Evolutionary conservation across 2,329 filamentous ascomycete species (phyloP).

Genomic region (Ascochyta pisi): DNA sequence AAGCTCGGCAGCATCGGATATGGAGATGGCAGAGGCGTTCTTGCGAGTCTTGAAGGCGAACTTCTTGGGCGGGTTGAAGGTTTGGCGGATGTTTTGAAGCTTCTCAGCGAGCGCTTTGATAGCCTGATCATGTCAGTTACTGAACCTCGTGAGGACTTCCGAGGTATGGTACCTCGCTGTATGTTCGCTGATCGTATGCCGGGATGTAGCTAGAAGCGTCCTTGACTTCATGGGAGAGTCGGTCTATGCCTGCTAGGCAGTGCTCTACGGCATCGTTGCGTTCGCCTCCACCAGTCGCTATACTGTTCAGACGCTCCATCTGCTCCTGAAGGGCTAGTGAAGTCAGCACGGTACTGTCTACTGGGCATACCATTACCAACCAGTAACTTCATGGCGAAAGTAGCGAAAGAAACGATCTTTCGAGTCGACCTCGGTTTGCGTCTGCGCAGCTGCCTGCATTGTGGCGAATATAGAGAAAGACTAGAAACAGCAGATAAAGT

Average conservation of each 20-base stretch:
- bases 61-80: conserved; percentile 73
- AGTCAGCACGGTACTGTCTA: conserved; percentile 7
- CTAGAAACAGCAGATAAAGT: background rate
- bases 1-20: conserved; percentile 63
- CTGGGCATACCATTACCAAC: conserved; percentile 53
- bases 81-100: conserved; percentile 72
- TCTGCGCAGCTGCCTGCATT: conserved; percentile 21
- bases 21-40: conserved; percentile 61
- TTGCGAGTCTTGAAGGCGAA: conserved; percentile 78
- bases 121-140: conserved; percentile 58
- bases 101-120: conserved; percentile 83
- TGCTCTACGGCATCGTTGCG: conserved; percentile 82
- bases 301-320: conserved; percentile 71
- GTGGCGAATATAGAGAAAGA: background rate
- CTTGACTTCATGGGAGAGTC: conserved; percentile 81
- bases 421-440: conserved; percentile 45
- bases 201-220: conserved; percentile 84
- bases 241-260: conserved; percentile 78
- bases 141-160: background rate
- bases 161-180: conserved; percentile 68
- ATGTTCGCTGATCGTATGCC: conserved; percentile 87
- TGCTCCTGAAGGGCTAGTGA: conserved; percentile 75
- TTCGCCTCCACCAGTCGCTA: conserved; percentile 72
- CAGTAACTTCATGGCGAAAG: conserved; percentile 76
- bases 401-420: conserved; percentile 86